These are phyloP conservation scores for Aschersonia sp. DNA, from an alignment of 2,329 filamentous ascomycete species.

Conservation along the genomic window DNA sequence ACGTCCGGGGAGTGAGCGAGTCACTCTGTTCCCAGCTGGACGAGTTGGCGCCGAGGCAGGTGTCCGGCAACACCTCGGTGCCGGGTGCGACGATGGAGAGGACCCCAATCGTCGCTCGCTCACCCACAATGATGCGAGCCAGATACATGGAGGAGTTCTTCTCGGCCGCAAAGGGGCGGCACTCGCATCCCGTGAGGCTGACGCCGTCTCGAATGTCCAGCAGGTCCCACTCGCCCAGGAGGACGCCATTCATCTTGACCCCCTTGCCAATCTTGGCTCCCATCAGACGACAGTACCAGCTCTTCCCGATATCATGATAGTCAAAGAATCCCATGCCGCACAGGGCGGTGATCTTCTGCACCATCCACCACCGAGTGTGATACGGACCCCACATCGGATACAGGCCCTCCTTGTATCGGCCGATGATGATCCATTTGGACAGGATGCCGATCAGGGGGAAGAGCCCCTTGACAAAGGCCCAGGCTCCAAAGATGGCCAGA, in stretches of 20 bases:
- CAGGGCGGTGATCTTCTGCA: constrained; percentile 34
- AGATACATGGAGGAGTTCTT: constrained; percentile 42
- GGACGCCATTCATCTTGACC: constrained; percentile 27
- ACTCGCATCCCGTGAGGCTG: constrained; percentile 29
- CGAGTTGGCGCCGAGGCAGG: constrained; percentile 39
- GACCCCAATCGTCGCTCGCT: constrained; percentile 29
- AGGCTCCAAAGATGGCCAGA: constrained; percentile 26
- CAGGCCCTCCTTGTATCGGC: constrained; percentile 33
- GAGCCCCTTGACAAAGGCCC: constrained; percentile 21
- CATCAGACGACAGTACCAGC: constrained; percentile 33
- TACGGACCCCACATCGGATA: constrained; percentile 46
- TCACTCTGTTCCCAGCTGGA: constrained; percentile 40
- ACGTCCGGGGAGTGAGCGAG: constrained; percentile 10
- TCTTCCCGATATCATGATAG: constrained; percentile 20
- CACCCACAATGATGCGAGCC: constrained; percentile 32
- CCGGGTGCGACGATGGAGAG: constrained; percentile 35
- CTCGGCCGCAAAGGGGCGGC: constrained; percentile 38
- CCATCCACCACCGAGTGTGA: constrained; percentile 44
- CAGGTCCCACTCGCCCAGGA: constrained; percentile 40
- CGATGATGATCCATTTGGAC: constrained; percentile 40
- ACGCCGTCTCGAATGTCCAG: constrained; percentile 35
- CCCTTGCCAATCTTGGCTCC: constrained; percentile 36
- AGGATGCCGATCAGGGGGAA: constrained; percentile 30
- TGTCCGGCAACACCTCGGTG: constrained; percentile 28
- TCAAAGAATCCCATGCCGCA: constrained; percentile 32